Evolutionary conservation across 768 basidiomycete genomes (phyloP).

Genomic region (Hysterangium stoloniferum): DNA sequence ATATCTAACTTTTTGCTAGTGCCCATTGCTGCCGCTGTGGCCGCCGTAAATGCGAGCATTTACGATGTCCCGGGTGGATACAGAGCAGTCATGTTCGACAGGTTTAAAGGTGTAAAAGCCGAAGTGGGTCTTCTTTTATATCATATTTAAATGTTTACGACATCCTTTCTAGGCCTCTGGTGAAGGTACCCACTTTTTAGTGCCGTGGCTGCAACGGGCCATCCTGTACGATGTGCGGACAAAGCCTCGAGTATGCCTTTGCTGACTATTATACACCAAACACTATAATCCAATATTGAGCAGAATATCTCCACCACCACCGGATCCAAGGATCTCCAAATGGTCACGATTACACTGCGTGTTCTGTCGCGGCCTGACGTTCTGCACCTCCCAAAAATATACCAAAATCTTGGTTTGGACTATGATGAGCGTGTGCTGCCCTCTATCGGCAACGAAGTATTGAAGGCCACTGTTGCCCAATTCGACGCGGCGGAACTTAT

Average conservation of each 20-base stretch:
- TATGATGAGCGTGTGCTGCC: constrained; percentile 98
- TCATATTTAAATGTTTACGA: constrained; percentile 10
- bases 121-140: constrained; percentile 37
- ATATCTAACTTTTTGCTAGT: constrained; percentile 35
- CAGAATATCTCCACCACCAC: constrained; percentile 99
- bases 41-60: constrained; percentile 39
- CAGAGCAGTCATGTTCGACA: constrained; percentile 96
- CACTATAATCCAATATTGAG: neutral
- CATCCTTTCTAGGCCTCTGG: constrained; percentile 55
- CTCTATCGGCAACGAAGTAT: constrained; percentile 95
- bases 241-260: constrained; percentile 73
- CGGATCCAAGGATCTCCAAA: constrained; percentile 97
- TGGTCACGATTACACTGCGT: constrained; percentile 94
- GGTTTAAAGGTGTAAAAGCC: constrained; percentile 86
- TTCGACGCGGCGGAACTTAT: constrained; percentile 97
- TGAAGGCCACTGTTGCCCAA: constrained; percentile 97
- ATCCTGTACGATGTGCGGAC: constrained; percentile 97
- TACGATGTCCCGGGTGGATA: constrained; percentile 75
- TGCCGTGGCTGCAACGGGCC: constrained; percentile 93
- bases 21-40: constrained; percentile 49
- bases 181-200: constrained; percentile 93
- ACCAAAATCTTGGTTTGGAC: constrained; percentile 89
- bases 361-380: constrained; percentile 93
- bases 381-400: constrained; percentile 82
- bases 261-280: neutral